Evolutionary conservation across 441 rosid genomes (phyloP).

Genomic region (Croton setiger): DNA sequence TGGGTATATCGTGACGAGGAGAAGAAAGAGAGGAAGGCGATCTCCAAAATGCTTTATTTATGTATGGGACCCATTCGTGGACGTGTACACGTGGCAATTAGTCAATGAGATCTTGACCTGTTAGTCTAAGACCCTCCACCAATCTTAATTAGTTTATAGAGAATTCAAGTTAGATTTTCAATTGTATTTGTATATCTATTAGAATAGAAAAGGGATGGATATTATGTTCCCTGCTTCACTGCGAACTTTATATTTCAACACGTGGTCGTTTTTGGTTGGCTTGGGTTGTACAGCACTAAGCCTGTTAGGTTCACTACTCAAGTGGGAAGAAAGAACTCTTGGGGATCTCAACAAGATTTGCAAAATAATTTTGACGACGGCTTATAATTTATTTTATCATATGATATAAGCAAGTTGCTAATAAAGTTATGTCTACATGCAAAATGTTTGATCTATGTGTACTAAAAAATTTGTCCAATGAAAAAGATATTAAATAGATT

Average conservation of each 20-base stretch:
- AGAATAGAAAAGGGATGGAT: background rate
- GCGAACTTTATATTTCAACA: background rate
- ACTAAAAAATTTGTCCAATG: no score
- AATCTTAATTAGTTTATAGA: background rate
- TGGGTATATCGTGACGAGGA: no score
- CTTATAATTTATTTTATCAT: background rate
- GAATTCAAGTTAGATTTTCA: no score
- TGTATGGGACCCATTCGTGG: background rate
- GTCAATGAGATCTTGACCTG: background rate
- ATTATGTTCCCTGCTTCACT: background rate
- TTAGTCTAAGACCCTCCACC: background rate
- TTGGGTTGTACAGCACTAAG: background rate
- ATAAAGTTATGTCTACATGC: no score
- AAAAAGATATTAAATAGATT: no score
- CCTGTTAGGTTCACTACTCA: slow-evolving; percentile 21
- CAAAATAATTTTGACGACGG: background rate
- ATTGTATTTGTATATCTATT: no score
- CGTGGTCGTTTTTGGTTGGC: slow-evolving; percentile 7
- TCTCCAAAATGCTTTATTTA: background rate
- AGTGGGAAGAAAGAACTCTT: slow-evolving; percentile 4
- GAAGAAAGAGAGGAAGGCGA: background rate
- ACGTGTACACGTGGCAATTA: background rate
- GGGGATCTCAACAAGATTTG: slow-evolving; percentile 18
- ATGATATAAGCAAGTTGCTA: background rate
- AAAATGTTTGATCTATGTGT: no score